Conservation (phyloP, 2,329 filamentous ascomycete species). For the Leptographium radiaticola region DNA sequence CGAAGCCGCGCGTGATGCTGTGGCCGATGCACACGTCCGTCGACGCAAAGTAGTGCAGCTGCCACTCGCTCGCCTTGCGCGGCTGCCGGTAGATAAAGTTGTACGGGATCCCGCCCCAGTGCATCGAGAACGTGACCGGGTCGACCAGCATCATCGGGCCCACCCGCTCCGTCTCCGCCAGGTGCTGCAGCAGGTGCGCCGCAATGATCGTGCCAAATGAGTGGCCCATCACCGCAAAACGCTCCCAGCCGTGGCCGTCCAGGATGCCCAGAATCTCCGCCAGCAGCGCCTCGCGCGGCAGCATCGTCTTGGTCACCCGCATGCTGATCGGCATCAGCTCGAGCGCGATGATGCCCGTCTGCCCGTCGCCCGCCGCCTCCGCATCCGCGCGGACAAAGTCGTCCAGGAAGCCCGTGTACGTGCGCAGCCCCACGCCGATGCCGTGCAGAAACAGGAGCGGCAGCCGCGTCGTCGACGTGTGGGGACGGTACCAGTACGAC, state of each 20-base stretch:
- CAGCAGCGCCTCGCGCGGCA: neutral
- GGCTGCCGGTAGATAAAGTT: constrained; percentile 1
- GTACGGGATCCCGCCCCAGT: constrained; percentile 1
- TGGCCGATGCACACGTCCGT: neutral
- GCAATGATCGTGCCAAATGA: constrained; percentile 1
- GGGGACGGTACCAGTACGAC: constrained; percentile 1
- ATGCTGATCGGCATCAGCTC: constrained; percentile 3
- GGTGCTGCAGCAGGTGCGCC: constrained; percentile 1
- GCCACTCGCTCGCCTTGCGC: constrained; percentile 1
- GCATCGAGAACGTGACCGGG: neutral
- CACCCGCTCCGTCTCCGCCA: neutral
- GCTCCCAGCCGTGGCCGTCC: neutral
- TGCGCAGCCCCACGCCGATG: neutral
- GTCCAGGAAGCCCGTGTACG: neutral
- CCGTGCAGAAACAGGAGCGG: neutral
- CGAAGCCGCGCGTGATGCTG: constrained; percentile 2
- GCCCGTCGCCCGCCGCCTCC: neutral
- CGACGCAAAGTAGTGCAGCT: constrained; percentile 3
- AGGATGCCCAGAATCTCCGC: neutral
- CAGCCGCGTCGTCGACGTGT: neutral
- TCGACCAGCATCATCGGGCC: neutral
- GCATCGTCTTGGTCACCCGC: neutral
- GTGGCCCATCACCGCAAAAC: neutral
- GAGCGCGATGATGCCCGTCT: neutral
- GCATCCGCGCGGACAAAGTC: neutral